These are phyloP conservation scores for Bruguiera gymnorhiza DNA, from an alignment of 345 rosid species.

Conservation along the genomic window DNA sequence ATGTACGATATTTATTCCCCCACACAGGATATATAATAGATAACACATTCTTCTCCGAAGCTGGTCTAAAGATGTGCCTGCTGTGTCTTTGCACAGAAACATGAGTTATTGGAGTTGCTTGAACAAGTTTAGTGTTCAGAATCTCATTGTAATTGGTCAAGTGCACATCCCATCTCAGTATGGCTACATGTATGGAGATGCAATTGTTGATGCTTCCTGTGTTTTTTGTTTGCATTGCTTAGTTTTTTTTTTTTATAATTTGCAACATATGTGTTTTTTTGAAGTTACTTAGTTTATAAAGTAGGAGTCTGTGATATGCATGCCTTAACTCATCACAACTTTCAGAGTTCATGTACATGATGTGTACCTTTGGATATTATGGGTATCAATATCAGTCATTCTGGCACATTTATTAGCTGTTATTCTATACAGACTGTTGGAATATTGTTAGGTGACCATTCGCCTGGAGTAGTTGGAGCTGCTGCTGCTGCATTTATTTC, in stretches of 20 bases:
- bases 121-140: neutral
- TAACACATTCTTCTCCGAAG: too few relatives aligned
- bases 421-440: conserved; percentile 71
- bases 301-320: neutral
- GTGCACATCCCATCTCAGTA: neutral
- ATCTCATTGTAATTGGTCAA: neutral
- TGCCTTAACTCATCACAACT: neutral
- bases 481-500: conserved; percentile 90
- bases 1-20: too few relatives aligned
- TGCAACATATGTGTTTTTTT: neutral
- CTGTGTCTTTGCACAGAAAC: neutral
- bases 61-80: too few relatives aligned
- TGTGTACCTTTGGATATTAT: neutral
- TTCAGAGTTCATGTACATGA: neutral
- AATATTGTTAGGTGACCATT: conserved; percentile 66
- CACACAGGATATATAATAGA: too few relatives aligned
- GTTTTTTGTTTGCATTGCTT: neutral
- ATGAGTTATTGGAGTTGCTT: neutral
- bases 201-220: neutral
- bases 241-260: neutral
- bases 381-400: neutral
- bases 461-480: conserved; percentile 95
- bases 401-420: neutral
- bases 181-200: neutral
- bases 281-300: neutral